Conservation (phyloP, 768 basidiomycete species). For the Hericium coralloides region DNA sequence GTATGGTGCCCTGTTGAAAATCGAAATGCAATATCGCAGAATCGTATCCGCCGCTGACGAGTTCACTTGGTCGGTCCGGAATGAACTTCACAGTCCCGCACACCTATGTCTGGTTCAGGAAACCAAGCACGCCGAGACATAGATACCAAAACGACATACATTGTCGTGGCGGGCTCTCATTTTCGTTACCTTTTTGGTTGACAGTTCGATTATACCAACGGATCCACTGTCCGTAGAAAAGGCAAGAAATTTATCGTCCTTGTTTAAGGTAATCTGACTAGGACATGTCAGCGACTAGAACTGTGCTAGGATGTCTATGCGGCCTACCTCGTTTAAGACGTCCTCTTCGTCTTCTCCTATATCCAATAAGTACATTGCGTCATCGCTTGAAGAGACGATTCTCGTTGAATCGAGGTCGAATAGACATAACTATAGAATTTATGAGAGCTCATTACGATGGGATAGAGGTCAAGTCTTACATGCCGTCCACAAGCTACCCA, state of each 20-base stretch:
- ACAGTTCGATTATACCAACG: slow-evolving; percentile 59
- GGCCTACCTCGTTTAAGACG: slow-evolving; percentile 57
- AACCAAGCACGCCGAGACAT: background rate
- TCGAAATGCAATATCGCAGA: slow-evolving; percentile 61
- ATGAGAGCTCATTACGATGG: background rate
- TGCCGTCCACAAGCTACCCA: slow-evolving; percentile 62
- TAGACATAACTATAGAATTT: slow-evolving; percentile 20
- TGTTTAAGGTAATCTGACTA: slow-evolving; percentile 57
- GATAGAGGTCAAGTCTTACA: slow-evolving; percentile 27
- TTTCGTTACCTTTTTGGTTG: slow-evolving; percentile 33
- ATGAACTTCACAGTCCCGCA: slow-evolving; percentile 66
- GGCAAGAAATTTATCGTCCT: slow-evolving; percentile 43
- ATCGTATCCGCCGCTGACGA: slow-evolving; percentile 77
- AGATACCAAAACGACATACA: slow-evolving; percentile 31
- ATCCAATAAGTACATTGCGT: slow-evolving; percentile 38
- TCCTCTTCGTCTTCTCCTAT: slow-evolving; percentile 47
- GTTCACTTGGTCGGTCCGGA: slow-evolving; percentile 58
- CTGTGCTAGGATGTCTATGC: background rate
- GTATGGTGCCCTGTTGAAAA: slow-evolving; percentile 39
- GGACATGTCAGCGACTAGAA: slow-evolving; percentile 21
- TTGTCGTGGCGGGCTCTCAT: slow-evolving; percentile 59
- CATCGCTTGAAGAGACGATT: slow-evolving; percentile 43
- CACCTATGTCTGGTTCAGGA: slow-evolving; percentile 37
- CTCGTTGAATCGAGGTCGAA: slow-evolving; percentile 38
- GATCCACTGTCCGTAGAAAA: slow-evolving; percentile 63